Evolutionary conservation across 2,329 filamentous ascomycete species (phyloP).

Genomic region (Calonectria montana): DNA sequence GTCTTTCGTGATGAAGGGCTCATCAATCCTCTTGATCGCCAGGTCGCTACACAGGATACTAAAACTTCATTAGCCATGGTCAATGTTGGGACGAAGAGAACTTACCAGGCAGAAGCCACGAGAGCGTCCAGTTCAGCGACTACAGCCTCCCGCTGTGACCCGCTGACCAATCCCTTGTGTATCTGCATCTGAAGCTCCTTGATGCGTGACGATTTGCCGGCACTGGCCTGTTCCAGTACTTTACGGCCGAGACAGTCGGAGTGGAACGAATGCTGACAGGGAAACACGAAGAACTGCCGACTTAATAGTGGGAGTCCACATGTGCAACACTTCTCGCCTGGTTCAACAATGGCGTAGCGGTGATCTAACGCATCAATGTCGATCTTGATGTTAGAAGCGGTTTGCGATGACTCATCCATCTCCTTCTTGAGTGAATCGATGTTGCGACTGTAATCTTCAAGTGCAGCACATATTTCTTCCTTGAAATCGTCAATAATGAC

Average conservation of each 20-base stretch:
- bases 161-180: slow-evolving; percentile 77
- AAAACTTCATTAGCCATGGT: slow-evolving; percentile 37
- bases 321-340: slow-evolving; percentile 92
- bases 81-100: slow-evolving; percentile 21
- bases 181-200: slow-evolving; percentile 87
- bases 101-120: slow-evolving; percentile 88
- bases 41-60: slow-evolving; percentile 95
- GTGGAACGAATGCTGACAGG: slow-evolving; percentile 98
- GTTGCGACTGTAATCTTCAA: slow-evolving; percentile 92
- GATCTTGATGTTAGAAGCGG: slow-evolving; percentile 88
- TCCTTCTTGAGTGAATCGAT: slow-evolving; percentile 91
- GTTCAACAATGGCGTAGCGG: slow-evolving; percentile 95
- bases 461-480: slow-evolving; percentile 92
- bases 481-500: slow-evolving; percentile 99
- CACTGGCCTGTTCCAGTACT: slow-evolving; percentile 84
- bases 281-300: slow-evolving; percentile 97
- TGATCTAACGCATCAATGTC: slow-evolving; percentile 89
- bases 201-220: slow-evolving; percentile 82
- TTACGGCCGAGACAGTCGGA: slow-evolving; percentile 91
- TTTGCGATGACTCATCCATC: slow-evolving; percentile 94
- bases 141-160: slow-evolving; percentile 81
- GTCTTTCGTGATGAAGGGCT: slow-evolving; percentile 82
- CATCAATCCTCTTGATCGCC: slow-evolving; percentile 93
- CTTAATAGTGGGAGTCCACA: slow-evolving; percentile 88
- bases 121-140: slow-evolving; percentile 92